Evolutionary conservation across 805 yeast genomes (phyloP).

Genomic region (Hemisphaericaspora nanyangensis): DNA sequence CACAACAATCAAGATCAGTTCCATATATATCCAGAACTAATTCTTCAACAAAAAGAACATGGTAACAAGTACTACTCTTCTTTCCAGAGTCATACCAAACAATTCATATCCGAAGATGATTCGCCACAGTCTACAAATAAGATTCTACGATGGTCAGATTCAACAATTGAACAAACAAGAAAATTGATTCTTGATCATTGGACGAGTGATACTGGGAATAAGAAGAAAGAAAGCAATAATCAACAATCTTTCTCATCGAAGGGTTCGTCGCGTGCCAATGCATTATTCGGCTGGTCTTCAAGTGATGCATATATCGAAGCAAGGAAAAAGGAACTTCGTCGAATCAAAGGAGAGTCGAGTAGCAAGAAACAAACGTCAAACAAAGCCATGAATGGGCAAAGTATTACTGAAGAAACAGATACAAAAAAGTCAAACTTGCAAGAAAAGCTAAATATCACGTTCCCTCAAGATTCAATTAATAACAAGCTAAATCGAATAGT

Average conservation of each 20-base stretch:
- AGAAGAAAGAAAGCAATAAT: slow-evolving; percentile 5
- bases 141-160: slow-evolving; percentile 29
- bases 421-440: neutral
- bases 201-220: slow-evolving; percentile 6
- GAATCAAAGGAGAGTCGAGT: slow-evolving; percentile 3
- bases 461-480: slow-evolving; percentile 17
- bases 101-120: slow-evolving; percentile 20
- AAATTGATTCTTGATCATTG: slow-evolving; percentile 20
- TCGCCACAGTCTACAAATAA: slow-evolving; percentile 8
- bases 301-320: slow-evolving; percentile 35
- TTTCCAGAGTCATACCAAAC: slow-evolving; percentile 33
- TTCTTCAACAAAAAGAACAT: slow-evolving; percentile 26
- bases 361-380: slow-evolving; percentile 1
- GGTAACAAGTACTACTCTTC: slow-evolving; percentile 29
- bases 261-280: slow-evolving; percentile 18
- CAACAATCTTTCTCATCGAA: neutral
- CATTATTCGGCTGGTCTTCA: slow-evolving; percentile 43
- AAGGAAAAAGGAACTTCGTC: slow-evolving; percentile 11
- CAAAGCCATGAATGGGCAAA: neutral
- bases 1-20: neutral
- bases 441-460: slow-evolving; percentile 9
- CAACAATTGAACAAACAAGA: slow-evolving; percentile 20
- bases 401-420: slow-evolving; percentile 1
- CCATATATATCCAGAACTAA: slow-evolving; percentile 26
- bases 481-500: slow-evolving; percentile 25